Percentiles rank a stretch among this genome's conserved stretches.
These are phyloP conservation scores for Leishmania aethiopica DNA, from an alignment of 208 protist genomes.

Conservation along the genomic window DNA sequence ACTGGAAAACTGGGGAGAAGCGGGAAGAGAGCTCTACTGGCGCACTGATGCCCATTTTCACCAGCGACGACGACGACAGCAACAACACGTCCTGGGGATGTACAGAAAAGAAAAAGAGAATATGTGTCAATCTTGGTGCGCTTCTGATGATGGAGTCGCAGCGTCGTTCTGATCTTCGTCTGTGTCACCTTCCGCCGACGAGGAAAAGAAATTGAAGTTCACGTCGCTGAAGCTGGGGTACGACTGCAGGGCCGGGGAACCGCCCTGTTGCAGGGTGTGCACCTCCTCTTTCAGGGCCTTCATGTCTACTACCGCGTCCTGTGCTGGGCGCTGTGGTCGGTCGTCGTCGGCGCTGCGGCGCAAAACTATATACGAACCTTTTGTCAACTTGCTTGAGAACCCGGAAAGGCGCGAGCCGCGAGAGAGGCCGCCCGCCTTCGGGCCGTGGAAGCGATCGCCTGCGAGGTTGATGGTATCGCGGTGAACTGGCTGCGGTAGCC, in stretches of 20 bases:
- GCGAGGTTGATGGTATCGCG: constrained; percentile 54
- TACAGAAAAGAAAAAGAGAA: too few species aligned
- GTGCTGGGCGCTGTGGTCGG: not conserved
- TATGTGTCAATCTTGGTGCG: not conserved
- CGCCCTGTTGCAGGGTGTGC: constrained; percentile 19
- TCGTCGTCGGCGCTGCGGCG: constrained; percentile 22
- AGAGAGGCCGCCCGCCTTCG: not conserved
- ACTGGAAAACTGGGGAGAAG: not conserved
- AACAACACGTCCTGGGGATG: not conserved
- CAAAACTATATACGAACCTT: constrained; percentile 24
- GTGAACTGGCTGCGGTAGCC: constrained; percentile 31
- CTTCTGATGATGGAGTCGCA: not conserved
- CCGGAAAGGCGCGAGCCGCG: constrained; percentile 10
- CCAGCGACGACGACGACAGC: not conserved
- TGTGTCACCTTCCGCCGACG: constrained; percentile 9
- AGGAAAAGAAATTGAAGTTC: constrained; percentile 34
- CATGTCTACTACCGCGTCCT: constrained; percentile 26
- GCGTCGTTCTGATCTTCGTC: constrained; percentile 7
- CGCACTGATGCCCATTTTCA: not conserved
- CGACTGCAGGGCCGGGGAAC: constrained; percentile 55
- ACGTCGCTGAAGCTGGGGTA: constrained; percentile 64
- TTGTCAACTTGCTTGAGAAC: constrained; percentile 1
- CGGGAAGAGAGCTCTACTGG: not conserved
- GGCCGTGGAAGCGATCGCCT: constrained; percentile 25
- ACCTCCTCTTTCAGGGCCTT: constrained; percentile 33